Evolutionary conservation across 495 filamentous ascomycete species (phyloP).

Genomic region (Daldinia loculata): DNA sequence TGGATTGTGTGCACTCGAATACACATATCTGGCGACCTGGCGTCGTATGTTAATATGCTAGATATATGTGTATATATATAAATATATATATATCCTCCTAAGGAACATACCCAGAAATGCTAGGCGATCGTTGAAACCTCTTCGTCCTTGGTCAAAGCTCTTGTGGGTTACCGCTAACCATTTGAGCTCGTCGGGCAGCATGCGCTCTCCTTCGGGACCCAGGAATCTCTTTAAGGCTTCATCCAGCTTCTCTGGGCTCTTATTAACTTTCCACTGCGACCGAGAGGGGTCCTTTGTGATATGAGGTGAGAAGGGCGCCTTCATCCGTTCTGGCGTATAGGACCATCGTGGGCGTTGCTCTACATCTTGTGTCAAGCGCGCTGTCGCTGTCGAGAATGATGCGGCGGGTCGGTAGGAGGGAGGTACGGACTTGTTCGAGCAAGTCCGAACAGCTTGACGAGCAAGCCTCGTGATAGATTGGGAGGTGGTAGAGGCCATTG

Average conservation of each 20-base stretch:
- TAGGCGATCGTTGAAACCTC: slow-evolving; percentile 93
- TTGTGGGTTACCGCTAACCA: slow-evolving; percentile 98
- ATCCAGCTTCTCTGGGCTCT: slow-evolving; percentile 75
- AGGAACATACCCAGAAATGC: slow-evolving; percentile 79
- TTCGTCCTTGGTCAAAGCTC: slow-evolving; percentile 94
- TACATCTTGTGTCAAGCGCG: slow-evolving; percentile 17
- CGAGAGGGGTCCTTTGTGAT: slow-evolving; percentile 57
- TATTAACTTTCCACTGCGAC: slow-evolving; percentile 72
- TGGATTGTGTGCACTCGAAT: slow-evolving; percentile 76
- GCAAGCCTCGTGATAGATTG: slow-evolving; percentile 37
- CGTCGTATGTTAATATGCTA: neutral
- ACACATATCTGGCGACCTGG: slow-evolving; percentile 79
- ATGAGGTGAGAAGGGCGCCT: slow-evolving; percentile 71
- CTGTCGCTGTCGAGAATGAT: slow-evolving; percentile 39
- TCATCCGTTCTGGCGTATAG: slow-evolving; percentile 79
- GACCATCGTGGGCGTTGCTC: slow-evolving; percentile 73
- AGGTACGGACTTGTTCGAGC: slow-evolving; percentile 18
- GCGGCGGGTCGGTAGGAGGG: slow-evolving; percentile 12
- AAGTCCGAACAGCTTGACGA: slow-evolving; percentile 34
- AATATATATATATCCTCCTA: neutral
- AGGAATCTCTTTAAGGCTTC: slow-evolving; percentile 75
- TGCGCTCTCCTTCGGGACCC: slow-evolving; percentile 70
- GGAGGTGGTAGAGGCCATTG: slow-evolving; percentile 42
- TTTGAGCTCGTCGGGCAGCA: slow-evolving; percentile 89
- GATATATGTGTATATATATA: neutral